Base-by-base conservation (phyloP, 2,329 filamentous ascomycete species). In the Fragosphaeria purpurea region DNA sequence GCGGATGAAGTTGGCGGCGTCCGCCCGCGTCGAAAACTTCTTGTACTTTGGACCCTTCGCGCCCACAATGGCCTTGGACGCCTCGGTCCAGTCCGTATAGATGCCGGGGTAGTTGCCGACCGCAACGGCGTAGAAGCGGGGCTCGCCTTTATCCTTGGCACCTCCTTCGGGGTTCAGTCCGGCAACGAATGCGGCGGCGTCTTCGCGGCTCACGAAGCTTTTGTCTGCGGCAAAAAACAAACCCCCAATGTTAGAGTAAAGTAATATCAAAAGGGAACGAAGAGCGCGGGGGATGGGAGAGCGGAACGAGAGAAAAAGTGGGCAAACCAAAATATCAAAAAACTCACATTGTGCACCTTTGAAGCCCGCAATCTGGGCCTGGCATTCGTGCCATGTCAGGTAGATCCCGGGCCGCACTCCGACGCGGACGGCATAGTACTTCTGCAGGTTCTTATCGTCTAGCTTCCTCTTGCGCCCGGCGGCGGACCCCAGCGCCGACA, bases 1-100 rank as follows among this genome's bases (percentile, higher is more conserved):
- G 53, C 67, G 68, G 48, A 95, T 86, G 63, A 86, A 96, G 22
- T 79, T 79, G 61, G 91, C 80, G 0, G 91, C 91, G 64, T 94
- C 88, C 51, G 73, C 74, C 32, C 76, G 73, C 1, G 79, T 85
- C 4, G 70, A 65, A 57, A 89, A 90, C 55, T 78, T 84, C 65
- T 83, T 86, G 64, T 85, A 81, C 58, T 80, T 81, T 41, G 79
- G 78, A 5, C 81, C 82, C 58, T 83, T 83, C 62, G 82, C 83
- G 3, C 85, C 87, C 35, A 74, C 79, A 54, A 93, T 87, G 56
- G 91, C 85, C 56, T 81, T 73, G 54, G 84, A 74, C 9, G 85
- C 87, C 41, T 82, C 78, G 10, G 76, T 66, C 88, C 89, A 84
- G 51, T 80, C 72, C 2, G 68, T 72, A 61, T 80, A 83, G 34